Conservation (phyloP, 1,139 yeast species). For the Candida freyschussii region DNA sequence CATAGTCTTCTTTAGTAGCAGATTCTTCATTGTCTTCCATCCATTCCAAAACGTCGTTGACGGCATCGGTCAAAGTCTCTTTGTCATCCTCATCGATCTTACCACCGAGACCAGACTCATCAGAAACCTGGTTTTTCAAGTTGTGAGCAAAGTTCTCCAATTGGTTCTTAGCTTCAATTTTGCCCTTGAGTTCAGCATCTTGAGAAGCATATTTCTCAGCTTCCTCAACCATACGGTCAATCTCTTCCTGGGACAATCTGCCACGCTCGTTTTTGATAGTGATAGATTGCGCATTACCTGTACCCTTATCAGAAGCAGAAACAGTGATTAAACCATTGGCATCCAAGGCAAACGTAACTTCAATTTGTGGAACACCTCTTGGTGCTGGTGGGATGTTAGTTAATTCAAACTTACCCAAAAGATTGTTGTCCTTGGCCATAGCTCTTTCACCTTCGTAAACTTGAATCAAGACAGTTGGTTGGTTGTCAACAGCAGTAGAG, state of each 20-base stretch:
- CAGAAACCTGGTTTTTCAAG: constrained; percentile 72
- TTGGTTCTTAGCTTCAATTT: constrained; percentile 81
- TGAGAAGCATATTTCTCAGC: constrained; percentile 89
- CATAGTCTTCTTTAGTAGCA: constrained; percentile 90
- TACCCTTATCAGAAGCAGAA: constrained; percentile 90
- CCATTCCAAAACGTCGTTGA: constrained; percentile 85
- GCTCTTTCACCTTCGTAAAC: constrained; percentile 95
- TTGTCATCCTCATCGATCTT: constrained; percentile 88
- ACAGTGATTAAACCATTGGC: constrained; percentile 94
- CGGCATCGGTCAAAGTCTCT: constrained; percentile 83
- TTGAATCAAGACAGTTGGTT: constrained; percentile 90
- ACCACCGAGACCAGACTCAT: constrained; percentile 55
- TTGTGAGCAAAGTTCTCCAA: constrained; percentile 87
- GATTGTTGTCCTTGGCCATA: constrained; percentile 88
- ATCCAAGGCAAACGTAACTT: constrained; percentile 88
- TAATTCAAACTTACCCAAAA: constrained; percentile 89
- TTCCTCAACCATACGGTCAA: constrained; percentile 92
- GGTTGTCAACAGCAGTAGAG: constrained; percentile 92
- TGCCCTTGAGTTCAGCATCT: constrained; percentile 75
- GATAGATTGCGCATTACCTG: constrained; percentile 91
- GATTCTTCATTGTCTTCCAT: constrained; percentile 76
- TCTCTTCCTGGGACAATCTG: constrained; percentile 85
- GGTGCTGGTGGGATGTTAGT: constrained; percentile 95
- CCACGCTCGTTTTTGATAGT: constrained; percentile 97
- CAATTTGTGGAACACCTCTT: constrained; percentile 94